Percentiles rank a stretch among this genome's conserved stretches.
Evolutionary conservation across 495 filamentous ascomycete species (phyloP).

Genomic region (Acidiella bohemica): DNA sequence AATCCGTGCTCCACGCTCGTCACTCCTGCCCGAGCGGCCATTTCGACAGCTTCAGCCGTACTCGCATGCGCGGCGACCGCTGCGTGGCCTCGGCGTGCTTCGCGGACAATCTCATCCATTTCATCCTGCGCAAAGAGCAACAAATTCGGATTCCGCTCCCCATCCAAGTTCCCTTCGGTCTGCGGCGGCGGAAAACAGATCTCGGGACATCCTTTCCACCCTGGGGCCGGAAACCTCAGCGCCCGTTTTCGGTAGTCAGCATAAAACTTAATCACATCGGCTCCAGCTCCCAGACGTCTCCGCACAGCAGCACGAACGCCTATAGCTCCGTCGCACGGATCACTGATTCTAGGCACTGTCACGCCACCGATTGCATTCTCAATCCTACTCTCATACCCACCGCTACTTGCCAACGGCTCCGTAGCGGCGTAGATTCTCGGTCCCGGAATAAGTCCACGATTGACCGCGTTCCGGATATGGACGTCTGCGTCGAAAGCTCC

Average conservation of each 20-base stretch:
- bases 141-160: conserved; percentile 32
- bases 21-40: conserved; percentile 37
- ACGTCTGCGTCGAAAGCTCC: conserved; percentile 34
- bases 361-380: conserved; percentile 30
- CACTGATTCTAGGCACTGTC: conserved; percentile 29
- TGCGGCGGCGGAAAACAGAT: conserved; percentile 17
- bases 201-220: conserved; percentile 14
- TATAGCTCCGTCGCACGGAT: conserved; percentile 33
- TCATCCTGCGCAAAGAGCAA: conserved; percentile 35
- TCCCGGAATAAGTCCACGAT: conserved; percentile 38
- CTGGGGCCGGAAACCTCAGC: conserved; percentile 32
- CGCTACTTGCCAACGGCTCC: conserved; percentile 35
- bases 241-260: conserved; percentile 38
- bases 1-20: conserved; percentile 40
- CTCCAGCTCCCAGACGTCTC: conserved; percentile 35
- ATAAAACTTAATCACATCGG: conserved; percentile 42
- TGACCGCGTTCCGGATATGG: conserved; percentile 31
- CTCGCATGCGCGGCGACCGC: conserved; percentile 37
- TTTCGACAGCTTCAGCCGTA: conserved; percentile 31
- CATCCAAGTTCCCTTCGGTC: conserved; percentile 5
- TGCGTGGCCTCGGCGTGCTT: conserved; percentile 30
- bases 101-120: conserved; percentile 38
- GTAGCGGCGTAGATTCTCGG: conserved; percentile 40
- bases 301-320: conserved; percentile 36
- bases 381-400: conserved; percentile 35